Conservation (phyloP, 2,329 filamentous ascomycete species). For the Pestalotiopsis sp. region DNA sequence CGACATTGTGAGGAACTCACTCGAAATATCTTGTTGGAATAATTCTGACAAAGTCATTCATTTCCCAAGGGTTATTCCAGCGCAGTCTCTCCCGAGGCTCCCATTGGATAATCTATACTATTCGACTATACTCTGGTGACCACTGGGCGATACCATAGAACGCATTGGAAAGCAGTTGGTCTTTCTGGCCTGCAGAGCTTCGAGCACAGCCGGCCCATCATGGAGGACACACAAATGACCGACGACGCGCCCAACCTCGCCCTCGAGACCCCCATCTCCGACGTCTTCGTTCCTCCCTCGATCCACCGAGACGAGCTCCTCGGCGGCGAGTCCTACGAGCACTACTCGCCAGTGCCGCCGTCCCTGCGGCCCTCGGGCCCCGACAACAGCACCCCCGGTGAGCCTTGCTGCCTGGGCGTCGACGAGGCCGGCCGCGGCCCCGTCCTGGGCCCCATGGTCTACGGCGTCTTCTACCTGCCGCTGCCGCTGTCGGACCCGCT, state of each 20-base stretch:
- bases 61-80: neutral
- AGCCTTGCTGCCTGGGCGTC: conserved; percentile 79
- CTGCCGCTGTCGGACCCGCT: conserved; percentile 70
- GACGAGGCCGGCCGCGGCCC: conserved; percentile 94
- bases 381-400: conserved; percentile 31
- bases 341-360: conserved; percentile 71
- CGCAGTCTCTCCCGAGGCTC: neutral
- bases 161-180: too few relatives aligned
- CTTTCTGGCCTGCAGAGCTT: too few relatives aligned
- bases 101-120: too few relatives aligned
- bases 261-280: conserved; percentile 35
- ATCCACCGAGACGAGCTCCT: conserved; percentile 61
- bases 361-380: conserved; percentile 50
- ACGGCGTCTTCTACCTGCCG: conserved; percentile 76
- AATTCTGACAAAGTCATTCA: neutral
- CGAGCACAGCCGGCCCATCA: conserved; percentile 20
- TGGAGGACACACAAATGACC: conserved; percentile 43
- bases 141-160: too few relatives aligned
- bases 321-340: conserved; percentile 68
- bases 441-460: conserved; percentile 83
- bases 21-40: neutral
- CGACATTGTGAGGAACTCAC: neutral
- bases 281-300: conserved; percentile 69
- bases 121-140: too few relatives aligned
- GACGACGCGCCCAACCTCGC: conserved; percentile 33